phyloP scores from a whole-genome alignment of 306 rosid species.

The Pyrus communis region DNA sequence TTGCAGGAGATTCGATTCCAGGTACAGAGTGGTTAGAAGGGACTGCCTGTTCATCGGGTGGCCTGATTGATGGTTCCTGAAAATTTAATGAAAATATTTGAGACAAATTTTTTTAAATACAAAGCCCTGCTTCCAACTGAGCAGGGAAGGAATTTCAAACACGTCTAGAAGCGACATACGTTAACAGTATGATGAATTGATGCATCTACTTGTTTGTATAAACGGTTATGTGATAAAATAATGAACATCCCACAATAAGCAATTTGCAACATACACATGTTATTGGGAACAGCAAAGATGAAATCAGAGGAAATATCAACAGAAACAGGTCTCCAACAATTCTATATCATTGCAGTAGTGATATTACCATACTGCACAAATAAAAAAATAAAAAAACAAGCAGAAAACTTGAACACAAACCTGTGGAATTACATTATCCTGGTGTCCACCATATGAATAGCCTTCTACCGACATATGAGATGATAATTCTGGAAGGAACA shows the following conservation, averaged over 20 bases:
- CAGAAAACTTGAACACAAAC: conserved; percentile 31
- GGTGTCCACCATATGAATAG: conserved; percentile 15
- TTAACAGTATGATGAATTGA: not conserved
- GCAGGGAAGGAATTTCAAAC: not conserved
- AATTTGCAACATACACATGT: not conserved
- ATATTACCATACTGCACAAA: not conserved
- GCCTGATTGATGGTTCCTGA: conserved; percentile 45
- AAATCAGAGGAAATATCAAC: not conserved
- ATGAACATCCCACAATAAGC: not conserved
- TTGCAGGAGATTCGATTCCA: conserved; percentile 44
- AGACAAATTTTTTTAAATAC: conserved; percentile 7
- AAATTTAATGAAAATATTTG: conserved; percentile 26
- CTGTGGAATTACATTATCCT: conserved; percentile 38
- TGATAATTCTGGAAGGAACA: conserved; percentile 32
- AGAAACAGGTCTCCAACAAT: not conserved
- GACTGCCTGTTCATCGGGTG: conserved; percentile 35
- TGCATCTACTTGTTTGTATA: not conserved
- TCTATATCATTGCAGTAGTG: not conserved
- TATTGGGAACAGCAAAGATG: not conserved
- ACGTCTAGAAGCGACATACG: not conserved
- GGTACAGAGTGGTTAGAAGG: conserved; percentile 31
- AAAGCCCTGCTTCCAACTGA: not conserved
- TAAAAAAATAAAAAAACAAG: not conserved
- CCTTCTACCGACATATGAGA: conserved; percentile 20
- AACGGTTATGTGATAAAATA: not conserved